Conservation (phyloP, 108 stramenopile genomes). For the Schizochytrium sp. region DNA sequence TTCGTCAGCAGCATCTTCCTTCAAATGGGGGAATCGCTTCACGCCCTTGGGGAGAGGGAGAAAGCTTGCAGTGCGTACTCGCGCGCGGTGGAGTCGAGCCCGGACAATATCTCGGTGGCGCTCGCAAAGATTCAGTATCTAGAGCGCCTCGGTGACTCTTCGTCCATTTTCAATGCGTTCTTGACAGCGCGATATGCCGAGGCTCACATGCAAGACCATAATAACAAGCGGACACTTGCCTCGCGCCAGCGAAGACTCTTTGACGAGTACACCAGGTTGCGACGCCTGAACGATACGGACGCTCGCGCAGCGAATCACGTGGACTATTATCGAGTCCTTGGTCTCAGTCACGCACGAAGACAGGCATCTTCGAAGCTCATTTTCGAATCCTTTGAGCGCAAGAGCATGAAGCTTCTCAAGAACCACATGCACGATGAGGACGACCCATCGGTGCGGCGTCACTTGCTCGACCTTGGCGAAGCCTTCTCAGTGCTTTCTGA, state of each 20-base stretch:
- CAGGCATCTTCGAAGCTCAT: background rate
- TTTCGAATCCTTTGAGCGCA: background rate
- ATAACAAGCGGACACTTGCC: too few species aligned
- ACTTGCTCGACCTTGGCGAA: conserved; percentile 46
- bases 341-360: background rate
- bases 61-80: background rate
- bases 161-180: background rate
- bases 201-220: background rate
- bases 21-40: background rate
- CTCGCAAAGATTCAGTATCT: background rate
- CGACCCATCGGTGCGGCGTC: conserved; percentile 17
- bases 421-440: conserved; percentile 18
- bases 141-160: background rate
- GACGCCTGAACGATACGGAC: too few species aligned
- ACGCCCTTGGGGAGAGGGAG: background rate
- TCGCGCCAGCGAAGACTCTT: too few species aligned
- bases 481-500: conserved; percentile 54
- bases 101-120: background rate
- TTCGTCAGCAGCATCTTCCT: background rate
- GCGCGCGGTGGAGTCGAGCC: background rate
- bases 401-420: background rate
- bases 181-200: background rate
- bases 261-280: too few species aligned
- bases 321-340: too few species aligned
- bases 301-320: too few species aligned